phyloP scores from a whole-genome alignment of 495 filamentous ascomycete species.

The Aspergillus campestris region DNA sequence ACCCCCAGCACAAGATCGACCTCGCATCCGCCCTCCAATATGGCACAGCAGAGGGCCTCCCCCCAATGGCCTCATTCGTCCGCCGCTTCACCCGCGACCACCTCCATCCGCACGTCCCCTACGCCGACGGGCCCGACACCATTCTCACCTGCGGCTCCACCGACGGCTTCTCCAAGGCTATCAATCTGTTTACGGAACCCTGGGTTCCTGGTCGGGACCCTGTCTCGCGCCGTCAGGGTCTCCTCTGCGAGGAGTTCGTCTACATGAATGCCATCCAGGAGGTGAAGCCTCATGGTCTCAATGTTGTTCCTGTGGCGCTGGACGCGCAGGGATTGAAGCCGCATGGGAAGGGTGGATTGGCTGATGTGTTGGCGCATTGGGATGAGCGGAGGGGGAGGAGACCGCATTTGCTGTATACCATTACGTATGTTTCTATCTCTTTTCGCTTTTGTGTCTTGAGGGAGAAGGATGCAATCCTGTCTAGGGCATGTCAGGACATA shows the following conservation, averaged over 20 bases:
- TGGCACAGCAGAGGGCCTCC: slow-evolving; percentile 67
- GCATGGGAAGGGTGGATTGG: slow-evolving; percentile 59
- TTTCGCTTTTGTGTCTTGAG: background rate
- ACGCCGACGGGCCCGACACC: slow-evolving; percentile 65
- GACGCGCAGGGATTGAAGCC: slow-evolving; percentile 70
- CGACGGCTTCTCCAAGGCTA: slow-evolving; percentile 71
- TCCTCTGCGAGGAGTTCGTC: slow-evolving; percentile 69
- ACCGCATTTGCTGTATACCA: slow-evolving; percentile 83
- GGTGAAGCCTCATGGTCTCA: slow-evolving; percentile 57
- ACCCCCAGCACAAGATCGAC: slow-evolving; percentile 63
- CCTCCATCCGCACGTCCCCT: slow-evolving; percentile 75
- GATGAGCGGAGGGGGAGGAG: slow-evolving; percentile 60
- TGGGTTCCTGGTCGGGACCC: slow-evolving; percentile 63
- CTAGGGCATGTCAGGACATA: background rate
- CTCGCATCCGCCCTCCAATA: slow-evolving; percentile 80
- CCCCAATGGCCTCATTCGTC: slow-evolving; percentile 64
- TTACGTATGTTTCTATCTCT: slow-evolving; percentile 54
- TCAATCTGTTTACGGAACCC: slow-evolving; percentile 62
- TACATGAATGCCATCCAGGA: slow-evolving; percentile 69
- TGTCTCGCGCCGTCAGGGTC: slow-evolving; percentile 55
- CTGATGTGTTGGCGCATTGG: slow-evolving; percentile 76
- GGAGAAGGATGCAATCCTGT: background rate
- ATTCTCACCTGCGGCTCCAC: slow-evolving; percentile 72
- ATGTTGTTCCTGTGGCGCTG: slow-evolving; percentile 61
- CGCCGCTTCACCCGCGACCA: slow-evolving; percentile 67